A percentile compares a stretch with the other conserved stretches of the same genome.
Conservation (phyloP, 495 filamentous ascomycete species). For the Penicillium daleae region DNA sequence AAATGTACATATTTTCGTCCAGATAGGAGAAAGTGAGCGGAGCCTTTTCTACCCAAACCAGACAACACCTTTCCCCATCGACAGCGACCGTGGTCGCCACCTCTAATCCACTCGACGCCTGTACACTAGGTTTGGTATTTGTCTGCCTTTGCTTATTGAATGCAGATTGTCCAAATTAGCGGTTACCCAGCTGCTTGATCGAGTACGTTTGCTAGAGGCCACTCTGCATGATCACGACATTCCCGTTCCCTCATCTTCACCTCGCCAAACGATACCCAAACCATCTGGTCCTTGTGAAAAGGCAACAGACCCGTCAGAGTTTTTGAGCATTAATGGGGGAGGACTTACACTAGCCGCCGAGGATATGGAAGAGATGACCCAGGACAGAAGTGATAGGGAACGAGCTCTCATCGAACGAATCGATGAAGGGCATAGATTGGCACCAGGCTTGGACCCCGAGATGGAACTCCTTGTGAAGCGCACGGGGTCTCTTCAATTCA, state of each 20-base stretch:
- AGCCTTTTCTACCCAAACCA: background rate
- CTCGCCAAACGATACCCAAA: background rate
- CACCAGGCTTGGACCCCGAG: slow-evolving; percentile 11
- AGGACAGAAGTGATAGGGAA: background rate
- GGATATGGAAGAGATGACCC: background rate
- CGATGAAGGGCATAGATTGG: background rate
- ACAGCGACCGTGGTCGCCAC: background rate
- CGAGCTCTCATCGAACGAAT: background rate
- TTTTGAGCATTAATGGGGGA: background rate
- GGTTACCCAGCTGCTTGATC: background rate
- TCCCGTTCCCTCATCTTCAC: background rate
- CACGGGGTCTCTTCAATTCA: slow-evolving; percentile 28
- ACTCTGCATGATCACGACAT: background rate
- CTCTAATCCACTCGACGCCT: background rate
- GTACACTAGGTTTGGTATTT: background rate
- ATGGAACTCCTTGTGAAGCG: slow-evolving; percentile 16
- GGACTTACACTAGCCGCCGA: background rate
- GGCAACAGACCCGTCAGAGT: background rate
- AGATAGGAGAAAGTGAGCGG: slow-evolving; percentile 11
- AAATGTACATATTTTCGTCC: slow-evolving; percentile 12
- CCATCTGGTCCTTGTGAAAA: background rate
- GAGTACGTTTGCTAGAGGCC: background rate
- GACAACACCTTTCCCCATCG: background rate
- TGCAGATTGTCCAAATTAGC: background rate
- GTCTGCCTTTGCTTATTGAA: background rate